A percentile compares a stretch with the other conserved stretches of the same genome.
Evolutionary conservation across 345 rosid species (phyloP).

Genomic region (Lepidium africanum): DNA sequence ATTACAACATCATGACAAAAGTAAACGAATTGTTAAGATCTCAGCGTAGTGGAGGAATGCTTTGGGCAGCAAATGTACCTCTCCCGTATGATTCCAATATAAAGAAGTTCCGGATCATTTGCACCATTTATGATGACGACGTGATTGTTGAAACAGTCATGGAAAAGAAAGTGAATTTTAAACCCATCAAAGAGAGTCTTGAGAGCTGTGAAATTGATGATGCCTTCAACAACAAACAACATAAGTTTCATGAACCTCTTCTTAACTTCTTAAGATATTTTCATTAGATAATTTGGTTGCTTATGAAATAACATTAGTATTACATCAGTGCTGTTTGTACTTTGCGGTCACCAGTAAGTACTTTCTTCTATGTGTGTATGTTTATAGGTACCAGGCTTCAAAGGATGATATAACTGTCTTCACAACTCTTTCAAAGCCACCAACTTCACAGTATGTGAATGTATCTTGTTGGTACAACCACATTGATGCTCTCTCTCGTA

Average conservation of each 20-base stretch:
- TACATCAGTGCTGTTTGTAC: too few species aligned
- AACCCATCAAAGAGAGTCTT: conserved; percentile 60
- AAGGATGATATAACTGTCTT: too few species aligned
- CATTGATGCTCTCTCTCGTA: conserved; percentile 70
- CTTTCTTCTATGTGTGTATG: too few species aligned
- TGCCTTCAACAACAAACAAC: conserved; percentile 75
- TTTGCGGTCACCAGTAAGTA: too few species aligned
- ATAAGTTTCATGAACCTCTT: conserved; percentile 12
- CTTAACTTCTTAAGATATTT: not conserved
- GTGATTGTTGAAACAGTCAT: conserved; percentile 61
- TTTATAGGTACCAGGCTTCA: too few species aligned
- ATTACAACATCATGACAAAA: conserved; percentile 82
- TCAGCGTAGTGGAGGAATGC: conserved; percentile 52
- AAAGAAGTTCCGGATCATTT: conserved; percentile 73
- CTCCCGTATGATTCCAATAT: conserved; percentile 65
- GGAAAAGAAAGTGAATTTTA: conserved; percentile 51
- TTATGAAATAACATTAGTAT: not conserved
- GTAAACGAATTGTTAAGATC: conserved; percentile 71
- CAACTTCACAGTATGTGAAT: too few species aligned
- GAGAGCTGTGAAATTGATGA: conserved; percentile 82
- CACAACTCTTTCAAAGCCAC: too few species aligned
- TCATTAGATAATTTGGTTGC: not conserved
- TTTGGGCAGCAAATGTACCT: conserved; percentile 80
- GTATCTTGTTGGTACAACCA: too few species aligned
- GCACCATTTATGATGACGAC: conserved; percentile 72